A percentile compares a stretch with the other conserved stretches of the same genome.
These are phyloP conservation scores for Malus orientalis DNA, from an alignment of 306 rosid species.

Conservation along the genomic window DNA sequence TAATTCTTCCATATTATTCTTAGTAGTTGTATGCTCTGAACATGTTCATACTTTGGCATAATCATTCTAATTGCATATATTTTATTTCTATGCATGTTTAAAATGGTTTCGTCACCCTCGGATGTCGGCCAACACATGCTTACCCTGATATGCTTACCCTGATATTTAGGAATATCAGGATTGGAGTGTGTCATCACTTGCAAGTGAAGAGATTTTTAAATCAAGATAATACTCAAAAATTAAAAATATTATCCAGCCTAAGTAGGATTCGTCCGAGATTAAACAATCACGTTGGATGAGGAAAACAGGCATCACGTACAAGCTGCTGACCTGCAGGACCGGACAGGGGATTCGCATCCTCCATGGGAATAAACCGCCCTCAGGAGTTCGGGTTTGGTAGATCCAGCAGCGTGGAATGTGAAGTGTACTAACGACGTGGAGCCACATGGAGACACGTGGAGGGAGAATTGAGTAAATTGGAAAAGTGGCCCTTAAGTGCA, in stretches of 20 bases:
- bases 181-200: no score
- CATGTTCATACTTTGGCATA: no score
- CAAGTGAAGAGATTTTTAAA: no score
- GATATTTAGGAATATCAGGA: no score
- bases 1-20: no score
- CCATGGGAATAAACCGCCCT: slow-evolving; percentile 7
- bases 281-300: slow-evolving; percentile 22
- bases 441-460: slow-evolving; percentile 14
- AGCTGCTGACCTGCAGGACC: neutral
- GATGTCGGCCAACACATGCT: no score
- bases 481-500: slow-evolving; percentile 40
- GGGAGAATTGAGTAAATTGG: slow-evolving; percentile 2
- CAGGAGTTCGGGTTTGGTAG: neutral
- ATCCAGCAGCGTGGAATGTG: neutral
- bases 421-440: neutral
- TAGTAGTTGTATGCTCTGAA: no score
- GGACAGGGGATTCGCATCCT: slow-evolving; percentile 9
- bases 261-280: neutral
- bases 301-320: slow-evolving; percentile 21
- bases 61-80: no score
- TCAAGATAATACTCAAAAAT: neutral
- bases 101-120: no score
- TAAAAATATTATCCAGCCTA: slow-evolving; percentile 11
- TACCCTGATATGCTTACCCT: no score
- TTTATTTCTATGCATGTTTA: no score